A percentile compares a stretch with the other conserved stretches of the same genome.
phyloP scores from a whole-genome alignment of 2,329 filamentous ascomycete genomes.

The Aotearoamyces nothofagi region DNA sequence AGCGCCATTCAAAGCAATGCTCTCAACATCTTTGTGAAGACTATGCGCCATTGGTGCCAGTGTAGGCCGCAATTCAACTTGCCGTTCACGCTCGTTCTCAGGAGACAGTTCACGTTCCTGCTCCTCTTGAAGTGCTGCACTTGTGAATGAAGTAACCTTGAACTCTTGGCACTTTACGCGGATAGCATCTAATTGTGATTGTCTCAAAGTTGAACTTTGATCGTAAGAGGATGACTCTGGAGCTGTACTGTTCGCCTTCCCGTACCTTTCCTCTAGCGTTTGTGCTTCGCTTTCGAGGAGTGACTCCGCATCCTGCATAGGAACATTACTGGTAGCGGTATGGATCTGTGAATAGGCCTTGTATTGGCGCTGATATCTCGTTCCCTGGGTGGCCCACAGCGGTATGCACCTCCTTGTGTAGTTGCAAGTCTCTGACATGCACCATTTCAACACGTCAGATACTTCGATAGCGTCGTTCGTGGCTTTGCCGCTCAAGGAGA shows the following conservation, averaged over 20 bases:
- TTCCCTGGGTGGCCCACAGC: conserved; percentile 46
- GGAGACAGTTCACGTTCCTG: conserved; percentile 53
- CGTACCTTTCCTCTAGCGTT: conserved; percentile 35
- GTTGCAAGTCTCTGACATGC: conserved; percentile 38
- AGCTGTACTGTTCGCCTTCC: too few relatives aligned
- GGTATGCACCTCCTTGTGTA: conserved; percentile 34
- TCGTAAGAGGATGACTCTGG: too few relatives aligned
- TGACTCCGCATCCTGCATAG: conserved; percentile 18
- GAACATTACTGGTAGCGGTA: neutral
- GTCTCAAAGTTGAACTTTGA: too few relatives aligned
- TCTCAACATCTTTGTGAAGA: conserved; percentile 26
- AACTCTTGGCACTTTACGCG: conserved; percentile 23
- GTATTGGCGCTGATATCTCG: conserved; percentile 28
- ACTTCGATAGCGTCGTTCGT: conserved; percentile 24
- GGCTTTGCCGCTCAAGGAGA: conserved; percentile 9
- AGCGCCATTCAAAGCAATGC: conserved; percentile 24
- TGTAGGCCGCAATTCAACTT: conserved; percentile 32
- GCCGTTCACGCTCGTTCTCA: conserved; percentile 44
- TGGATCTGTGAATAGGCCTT: conserved; percentile 18
- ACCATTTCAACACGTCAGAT: conserved; percentile 41
- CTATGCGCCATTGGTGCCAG: conserved; percentile 24
- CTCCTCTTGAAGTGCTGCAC: conserved; percentile 39
- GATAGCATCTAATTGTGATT: conserved; percentile 14
- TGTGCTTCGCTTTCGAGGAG: conserved; percentile 42
- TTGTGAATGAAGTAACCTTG: conserved; percentile 15